A percentile compares a stretch with the other conserved stretches of the same genome.
phyloP scores from a whole-genome alignment of 352 stramenopile species.

The Phytopythium helicoides region DNA sequence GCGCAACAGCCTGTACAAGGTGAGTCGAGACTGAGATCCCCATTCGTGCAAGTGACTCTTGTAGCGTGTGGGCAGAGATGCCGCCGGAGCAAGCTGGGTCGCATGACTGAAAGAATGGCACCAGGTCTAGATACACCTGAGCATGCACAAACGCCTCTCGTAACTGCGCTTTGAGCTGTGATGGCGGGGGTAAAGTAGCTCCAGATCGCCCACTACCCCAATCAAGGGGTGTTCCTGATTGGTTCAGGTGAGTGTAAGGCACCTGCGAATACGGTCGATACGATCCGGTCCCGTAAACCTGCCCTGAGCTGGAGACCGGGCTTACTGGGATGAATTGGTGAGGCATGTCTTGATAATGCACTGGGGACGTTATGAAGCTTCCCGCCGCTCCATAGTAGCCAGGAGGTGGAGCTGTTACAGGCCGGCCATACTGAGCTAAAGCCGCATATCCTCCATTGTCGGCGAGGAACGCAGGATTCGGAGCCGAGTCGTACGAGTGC shows the following conservation, averaged over 20 bases:
- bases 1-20: conserved; percentile 30
- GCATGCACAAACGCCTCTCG: conserved; percentile 45
- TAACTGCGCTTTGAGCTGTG: conserved; percentile 40
- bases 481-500: conserved; percentile 37
- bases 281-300: conserved; percentile 3
- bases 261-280: too few species aligned
- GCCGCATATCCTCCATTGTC: conserved; percentile 10
- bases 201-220: not conserved
- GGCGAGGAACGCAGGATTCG: conserved; percentile 9
- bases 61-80: conserved; percentile 34
- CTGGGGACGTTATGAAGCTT: conserved; percentile 20
- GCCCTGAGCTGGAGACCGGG: conserved; percentile 15
- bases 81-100: conserved; percentile 32
- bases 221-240: not conserved
- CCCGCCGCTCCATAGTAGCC: conserved; percentile 6
- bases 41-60: conserved; percentile 45
- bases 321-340: conserved; percentile 22
- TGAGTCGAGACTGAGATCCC: conserved; percentile 35
- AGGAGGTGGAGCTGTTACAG: conserved; percentile 4
- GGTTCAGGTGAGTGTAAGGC: too few species aligned
- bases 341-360: conserved; percentile 16
- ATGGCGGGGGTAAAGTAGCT: not conserved
- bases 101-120: conserved; percentile 51
- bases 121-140: conserved; percentile 41
- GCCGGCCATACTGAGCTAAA: conserved; percentile 10